Conservation (phyloP, 2,329 filamentous ascomycete species). For the Sphaerulina vaccinii region DNA sequence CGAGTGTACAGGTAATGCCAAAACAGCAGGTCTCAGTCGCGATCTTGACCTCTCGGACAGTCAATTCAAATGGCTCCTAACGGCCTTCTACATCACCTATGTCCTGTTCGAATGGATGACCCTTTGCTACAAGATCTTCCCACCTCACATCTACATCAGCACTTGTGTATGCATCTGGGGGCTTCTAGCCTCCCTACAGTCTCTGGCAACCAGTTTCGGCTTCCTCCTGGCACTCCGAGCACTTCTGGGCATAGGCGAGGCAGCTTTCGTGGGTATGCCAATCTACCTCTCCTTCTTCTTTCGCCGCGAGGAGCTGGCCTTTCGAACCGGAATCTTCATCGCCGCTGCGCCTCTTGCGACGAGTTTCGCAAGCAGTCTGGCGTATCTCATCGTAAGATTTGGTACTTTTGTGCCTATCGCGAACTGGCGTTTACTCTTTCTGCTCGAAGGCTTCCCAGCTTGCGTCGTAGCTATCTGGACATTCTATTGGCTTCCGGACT, state of each 20-base stretch:
- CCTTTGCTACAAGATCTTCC: constrained; percentile 55
- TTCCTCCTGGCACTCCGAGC: constrained; percentile 62
- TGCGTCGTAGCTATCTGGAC: constrained; percentile 71
- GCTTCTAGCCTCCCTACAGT: constrained; percentile 70
- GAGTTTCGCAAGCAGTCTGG: constrained; percentile 72
- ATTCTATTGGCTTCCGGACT: constrained; percentile 74
- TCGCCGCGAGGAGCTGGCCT: constrained; percentile 69
- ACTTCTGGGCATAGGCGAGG: constrained; percentile 58
- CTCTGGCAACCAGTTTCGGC: constrained; percentile 47
- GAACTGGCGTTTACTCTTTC: constrained; percentile 80
- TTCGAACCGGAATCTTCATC: constrained; percentile 82
- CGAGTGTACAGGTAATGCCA: constrained; percentile 54
- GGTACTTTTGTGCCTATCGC: constrained; percentile 65
- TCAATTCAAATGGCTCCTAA: constrained; percentile 63
- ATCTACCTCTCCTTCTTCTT: constrained; percentile 67
- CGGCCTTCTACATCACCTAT: constrained; percentile 64
- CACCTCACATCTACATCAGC: constrained; percentile 61
- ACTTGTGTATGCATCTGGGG: constrained; percentile 76
- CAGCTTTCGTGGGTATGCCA: constrained; percentile 63
- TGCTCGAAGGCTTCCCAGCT: constrained; percentile 82
- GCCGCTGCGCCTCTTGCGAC: constrained; percentile 66
- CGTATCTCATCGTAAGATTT: constrained; percentile 72
- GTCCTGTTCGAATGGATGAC: constrained; percentile 67
- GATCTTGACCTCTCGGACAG: constrained; percentile 55
- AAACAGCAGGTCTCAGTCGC: constrained; percentile 56